Base-by-base conservation (phyloP, 2,329 filamentous ascomycete genomes). In the Verticillium tricorpus region DNA sequence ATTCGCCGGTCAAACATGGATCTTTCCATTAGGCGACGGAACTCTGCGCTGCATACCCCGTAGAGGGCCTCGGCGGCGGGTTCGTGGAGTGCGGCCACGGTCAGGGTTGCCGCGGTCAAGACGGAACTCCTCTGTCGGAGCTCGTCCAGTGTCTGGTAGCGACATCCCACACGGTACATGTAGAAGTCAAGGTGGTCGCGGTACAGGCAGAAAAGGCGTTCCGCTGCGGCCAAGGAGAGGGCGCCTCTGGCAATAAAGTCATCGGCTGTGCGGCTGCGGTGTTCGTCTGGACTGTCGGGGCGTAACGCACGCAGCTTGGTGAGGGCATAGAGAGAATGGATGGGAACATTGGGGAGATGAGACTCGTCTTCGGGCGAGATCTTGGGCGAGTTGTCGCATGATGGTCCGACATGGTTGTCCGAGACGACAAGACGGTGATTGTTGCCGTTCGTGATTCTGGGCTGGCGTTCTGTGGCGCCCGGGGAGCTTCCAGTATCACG, bases 11-110 rank as follows among this genome's bases (percentile, higher is more conserved):
- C 72, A 6, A 77, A 74, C 59, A 77, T 71, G 1, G 73, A 75
- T 8, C 72, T 77, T 14, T 83, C 80, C 56, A 86, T 81, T 4
- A 87, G 73, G 0, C 81, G 76, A 0, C 83, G 79, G 58, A 86
- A 82, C 64, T 87, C 84, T 11, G 77, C 75, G 63, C 80, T 84
- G 69, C 84, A 86, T 1, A 77, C 71, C 3, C 80, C 79, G 34
- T 86, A 81, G 2, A 83, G 77, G 15, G 77, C 75, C 14, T 83
- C 81, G 7, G 80, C 79, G 28, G 78, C 77, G 1, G 82, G 79
- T 28, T 86, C 83, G 65, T 87, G 85, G 2, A 87, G 75, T 0
- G 85, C 83, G 3, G 83, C 81, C 1, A 88, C 84, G 0, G 84
- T 84, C 6, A 85, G 76, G 25, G 85, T 82, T 0, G 82, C 81